phyloP scores from a whole-genome alignment of 805 yeast species.

The Barnettozyma siamensis region DNA sequence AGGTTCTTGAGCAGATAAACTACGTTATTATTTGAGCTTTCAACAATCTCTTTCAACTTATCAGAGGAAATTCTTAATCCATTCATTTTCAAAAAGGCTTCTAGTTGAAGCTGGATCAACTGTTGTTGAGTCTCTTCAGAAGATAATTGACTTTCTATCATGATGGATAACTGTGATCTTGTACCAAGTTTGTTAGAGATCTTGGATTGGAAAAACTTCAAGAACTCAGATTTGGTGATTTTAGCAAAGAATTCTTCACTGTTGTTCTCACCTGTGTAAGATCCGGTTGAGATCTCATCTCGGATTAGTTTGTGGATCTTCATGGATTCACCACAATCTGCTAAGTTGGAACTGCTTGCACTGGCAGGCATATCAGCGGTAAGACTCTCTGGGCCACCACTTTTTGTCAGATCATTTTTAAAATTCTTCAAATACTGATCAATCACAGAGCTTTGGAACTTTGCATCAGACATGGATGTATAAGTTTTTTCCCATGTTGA shows the following conservation, averaged over 20 bases:
- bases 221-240: constrained; percentile 30
- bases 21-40: constrained; percentile 33
- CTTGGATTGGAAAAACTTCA: constrained; percentile 29
- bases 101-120: constrained; percentile 35
- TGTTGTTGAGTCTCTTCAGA: constrained; percentile 32
- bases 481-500: constrained; percentile 34
- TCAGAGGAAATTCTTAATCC: constrained; percentile 42
- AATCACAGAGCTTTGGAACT: constrained; percentile 32
- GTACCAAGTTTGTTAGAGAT: constrained; percentile 32
- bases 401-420: constrained; percentile 12
- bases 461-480: constrained; percentile 25
- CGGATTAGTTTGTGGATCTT: constrained; percentile 37
- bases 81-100: constrained; percentile 39
- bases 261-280: constrained; percentile 23
- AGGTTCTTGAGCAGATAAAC: constrained; percentile 34
- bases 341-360: constrained; percentile 29
- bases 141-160: constrained; percentile 33
- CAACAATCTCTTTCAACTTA: constrained; percentile 33
- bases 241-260: constrained; percentile 25
- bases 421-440: constrained; percentile 31
- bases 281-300: constrained; percentile 15
- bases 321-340: constrained; percentile 22
- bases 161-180: constrained; percentile 35
- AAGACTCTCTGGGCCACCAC: constrained; percentile 31
- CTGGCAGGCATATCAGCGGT: constrained; percentile 30